Evolutionary conservation across 2,329 filamentous ascomycete species (phyloP), one percentile per base, ranked within the genome.

Genomic region (Hortaea werneckii): DNA sequence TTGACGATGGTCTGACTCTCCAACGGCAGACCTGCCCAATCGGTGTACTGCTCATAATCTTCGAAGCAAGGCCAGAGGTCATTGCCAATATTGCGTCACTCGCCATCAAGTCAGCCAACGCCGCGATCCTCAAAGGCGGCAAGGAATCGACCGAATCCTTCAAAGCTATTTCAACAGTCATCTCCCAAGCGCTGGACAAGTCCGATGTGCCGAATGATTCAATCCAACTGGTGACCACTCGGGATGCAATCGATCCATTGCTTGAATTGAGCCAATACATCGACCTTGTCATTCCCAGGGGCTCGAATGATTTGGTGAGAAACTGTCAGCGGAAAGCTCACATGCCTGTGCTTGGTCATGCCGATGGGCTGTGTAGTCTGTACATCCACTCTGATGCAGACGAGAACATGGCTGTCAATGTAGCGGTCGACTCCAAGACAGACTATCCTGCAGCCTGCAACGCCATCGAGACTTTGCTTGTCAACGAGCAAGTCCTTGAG

Each of bases 61-160:
- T 98, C 62, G 92, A 98, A 70, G 92, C 92, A 32, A 84, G 92
- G 6, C 92, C 92, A 5, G 92, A 98, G 69, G 92, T 98, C 54
- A 95, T 98, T 61, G 92, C 90, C 62, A 98, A 98, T 67, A 96
- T 98, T 61, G 88, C 92, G 51, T 87, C 89, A 4, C 75, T 98
- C 26, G 89, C 92, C 34, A 86, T 98, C 67, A 98, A 98, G 66
- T 96, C 90, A 9, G 92, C 88, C 58, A 98, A 98, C 66, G 85
- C 92, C 32, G 92, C 89, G 43, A 96, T 98, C 58, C 74, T 98
- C 50, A 98, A 98, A 74, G 90, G 89, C 50, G 92, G 92, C 53
- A 94, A 95, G 65, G 92, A 98, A 68, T 95, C 89, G 1, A 92
- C 84, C 13, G 81, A 94, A 62, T 95, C 88, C n/a, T 96, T 98